Evolutionary conservation across 2,329 filamentous ascomycete species (phyloP).

Genomic region (Albifimbria verrucaria): DNA sequence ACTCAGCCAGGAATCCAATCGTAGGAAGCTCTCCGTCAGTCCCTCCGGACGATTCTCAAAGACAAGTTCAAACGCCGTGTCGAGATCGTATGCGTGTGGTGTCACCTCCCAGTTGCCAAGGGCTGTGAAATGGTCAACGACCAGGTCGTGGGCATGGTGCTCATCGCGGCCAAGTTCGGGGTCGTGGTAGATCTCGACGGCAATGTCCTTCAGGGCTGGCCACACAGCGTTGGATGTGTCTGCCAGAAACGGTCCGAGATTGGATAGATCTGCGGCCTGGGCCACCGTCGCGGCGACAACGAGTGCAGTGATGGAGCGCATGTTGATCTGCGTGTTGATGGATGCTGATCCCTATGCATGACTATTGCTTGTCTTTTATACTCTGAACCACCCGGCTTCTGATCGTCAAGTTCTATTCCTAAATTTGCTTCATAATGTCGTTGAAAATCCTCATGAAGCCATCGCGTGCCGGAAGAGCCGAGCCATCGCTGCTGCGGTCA

Average conservation of each 20-base stretch:
- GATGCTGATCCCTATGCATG: background rate
- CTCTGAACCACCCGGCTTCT: too few species aligned
- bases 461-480: too few species aligned
- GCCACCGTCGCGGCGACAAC: background rate
- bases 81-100: slow-evolving; percentile 6
- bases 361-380: too few species aligned
- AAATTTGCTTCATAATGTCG: too few species aligned
- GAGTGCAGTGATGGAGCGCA: too few species aligned
- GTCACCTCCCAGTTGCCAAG: slow-evolving; percentile 8
- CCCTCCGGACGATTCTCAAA: slow-evolving; percentile 9
- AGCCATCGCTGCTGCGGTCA: too few species aligned
- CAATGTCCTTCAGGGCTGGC: slow-evolving; percentile 10
- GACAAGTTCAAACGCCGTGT: slow-evolving; percentile 10
- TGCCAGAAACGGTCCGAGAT: background rate
- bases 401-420: too few species aligned
- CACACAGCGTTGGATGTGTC: background rate
- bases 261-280: background rate
- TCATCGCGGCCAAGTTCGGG: slow-evolving; percentile 13
- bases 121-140: slow-evolving; percentile 11
- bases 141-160: slow-evolving; percentile 11
- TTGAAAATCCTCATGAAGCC: too few species aligned
- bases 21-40: slow-evolving; percentile 4
- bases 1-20: slow-evolving; percentile 13
- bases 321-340: background rate
- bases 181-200: slow-evolving; percentile 10